These are phyloP conservation scores for Trametes polyzona DNA, from an alignment of 1,284 basidiomycete genomes.

Conservation along the genomic window DNA sequence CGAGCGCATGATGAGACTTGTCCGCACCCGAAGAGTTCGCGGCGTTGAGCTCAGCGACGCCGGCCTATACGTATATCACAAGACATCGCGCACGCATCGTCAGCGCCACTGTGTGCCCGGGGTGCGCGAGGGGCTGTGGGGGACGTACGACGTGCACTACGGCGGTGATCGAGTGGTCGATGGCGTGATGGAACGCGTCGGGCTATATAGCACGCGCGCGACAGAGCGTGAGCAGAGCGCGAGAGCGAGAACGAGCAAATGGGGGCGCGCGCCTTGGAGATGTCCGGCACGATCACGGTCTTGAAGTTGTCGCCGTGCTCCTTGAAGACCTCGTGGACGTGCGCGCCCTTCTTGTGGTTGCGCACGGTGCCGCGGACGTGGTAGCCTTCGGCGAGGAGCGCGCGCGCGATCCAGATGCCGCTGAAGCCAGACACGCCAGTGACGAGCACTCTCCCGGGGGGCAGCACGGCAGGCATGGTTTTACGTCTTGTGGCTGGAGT, in stretches of 20 bases:
- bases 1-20: neutral
- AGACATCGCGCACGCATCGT: neutral
- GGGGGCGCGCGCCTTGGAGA: conserved; percentile 44
- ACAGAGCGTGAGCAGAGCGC: neutral
- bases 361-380: conserved; percentile 62
- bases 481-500: neutral
- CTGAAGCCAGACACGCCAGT: conserved; percentile 47
- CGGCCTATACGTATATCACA: neutral
- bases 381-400: conserved; percentile 45
- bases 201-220: neutral
- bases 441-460: conserved; percentile 37
- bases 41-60: conserved; percentile 1
- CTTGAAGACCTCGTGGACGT: conserved; percentile 51
- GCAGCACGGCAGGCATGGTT: conserved; percentile 31
- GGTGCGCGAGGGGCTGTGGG: conserved; percentile 41
- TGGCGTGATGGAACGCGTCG: conserved; percentile 3
- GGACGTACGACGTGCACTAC: conserved; percentile 45
- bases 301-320: conserved; percentile 49
- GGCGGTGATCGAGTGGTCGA: conserved; percentile 10
- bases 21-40: neutral
- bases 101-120: conserved; percentile 27
- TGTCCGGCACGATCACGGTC: conserved; percentile 56
- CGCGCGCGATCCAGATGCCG: conserved; percentile 43
- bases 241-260: neutral
- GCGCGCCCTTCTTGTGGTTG: conserved; percentile 49